These are phyloP conservation scores for Trichoderma citrinoviride DNA, from an alignment of 2,329 filamentous ascomycete genomes.

Conservation along the genomic window DNA sequence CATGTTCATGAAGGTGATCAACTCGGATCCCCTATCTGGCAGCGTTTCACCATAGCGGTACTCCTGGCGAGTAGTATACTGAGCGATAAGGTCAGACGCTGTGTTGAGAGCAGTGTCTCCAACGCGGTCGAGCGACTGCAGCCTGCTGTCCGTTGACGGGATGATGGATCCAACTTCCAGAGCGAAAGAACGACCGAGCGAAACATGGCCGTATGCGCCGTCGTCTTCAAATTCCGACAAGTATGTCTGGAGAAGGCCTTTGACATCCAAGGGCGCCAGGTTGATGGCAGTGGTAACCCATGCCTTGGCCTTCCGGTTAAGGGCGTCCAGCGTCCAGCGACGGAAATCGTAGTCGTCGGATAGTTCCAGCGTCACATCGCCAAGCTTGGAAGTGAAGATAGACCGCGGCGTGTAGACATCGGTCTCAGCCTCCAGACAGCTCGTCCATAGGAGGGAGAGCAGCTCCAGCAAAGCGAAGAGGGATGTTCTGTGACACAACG, in stretches of 20 bases:
- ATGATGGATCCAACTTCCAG: conserved; percentile 87
- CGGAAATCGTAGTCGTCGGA: conserved; percentile 89
- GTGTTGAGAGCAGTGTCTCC: conserved; percentile 79
- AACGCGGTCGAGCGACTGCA: conserved; percentile 75
- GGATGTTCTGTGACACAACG: conserved; percentile 83
- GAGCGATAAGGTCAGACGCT: conserved; percentile 91
- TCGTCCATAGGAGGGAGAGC: conserved; percentile 89
- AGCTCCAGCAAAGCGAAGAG: conserved; percentile 91
- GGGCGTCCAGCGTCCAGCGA: conserved; percentile 70
- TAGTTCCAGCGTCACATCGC: conserved; percentile 80
- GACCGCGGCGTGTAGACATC: conserved; percentile 89
- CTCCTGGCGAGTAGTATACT: conserved; percentile 95
- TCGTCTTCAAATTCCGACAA: conserved; percentile 93
- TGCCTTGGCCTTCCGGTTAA: conserved; percentile 71
- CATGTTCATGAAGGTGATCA: conserved; percentile 59
- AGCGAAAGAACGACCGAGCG: conserved; percentile 89
- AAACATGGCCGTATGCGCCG: conserved; percentile 85
- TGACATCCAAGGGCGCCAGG: conserved; percentile 87
- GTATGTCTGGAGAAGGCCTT: conserved; percentile 93
- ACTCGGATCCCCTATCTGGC: conserved; percentile 65
- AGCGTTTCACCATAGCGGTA: conserved; percentile 83
- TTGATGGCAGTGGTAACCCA: conserved; percentile 83
- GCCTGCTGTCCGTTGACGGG: conserved; percentile 78
- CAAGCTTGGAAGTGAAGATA: conserved; percentile 72
- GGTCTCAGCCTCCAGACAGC: conserved; percentile 89